Conservation (phyloP, 164 flowering plant species). For the Sextonia rubra region DNA sequence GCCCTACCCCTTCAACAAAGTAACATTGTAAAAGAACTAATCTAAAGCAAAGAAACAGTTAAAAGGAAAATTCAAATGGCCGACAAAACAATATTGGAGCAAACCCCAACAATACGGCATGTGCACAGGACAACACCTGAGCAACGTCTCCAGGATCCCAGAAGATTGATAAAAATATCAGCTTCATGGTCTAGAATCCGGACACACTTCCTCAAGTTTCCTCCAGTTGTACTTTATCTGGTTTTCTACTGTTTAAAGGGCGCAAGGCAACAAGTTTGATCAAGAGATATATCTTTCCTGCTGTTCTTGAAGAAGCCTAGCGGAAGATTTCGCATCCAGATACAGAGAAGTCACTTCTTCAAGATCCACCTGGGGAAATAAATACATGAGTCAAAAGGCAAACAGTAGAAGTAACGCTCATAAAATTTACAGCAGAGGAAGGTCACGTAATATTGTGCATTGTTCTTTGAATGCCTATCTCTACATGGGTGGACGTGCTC, state of each 20-base stretch:
- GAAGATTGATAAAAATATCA: too few species aligned
- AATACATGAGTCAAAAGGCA: background rate
- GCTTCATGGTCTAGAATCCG: too few species aligned
- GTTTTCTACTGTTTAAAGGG: background rate
- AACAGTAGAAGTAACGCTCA: background rate
- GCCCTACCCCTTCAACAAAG: too few species aligned
- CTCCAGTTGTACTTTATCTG: too few species aligned
- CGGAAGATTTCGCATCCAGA: constrained; percentile 93
- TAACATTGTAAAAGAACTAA: too few species aligned
- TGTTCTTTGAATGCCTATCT: background rate
- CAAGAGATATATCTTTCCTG: constrained; percentile 52
- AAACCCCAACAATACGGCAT: too few species aligned
- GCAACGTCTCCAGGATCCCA: too few species aligned
- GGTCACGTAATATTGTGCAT: background rate
- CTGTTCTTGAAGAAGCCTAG: constrained; percentile 89
- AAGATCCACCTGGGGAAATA: constrained; percentile 57
- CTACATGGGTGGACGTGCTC: background rate
- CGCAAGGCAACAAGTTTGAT: background rate
- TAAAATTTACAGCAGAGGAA: background rate
- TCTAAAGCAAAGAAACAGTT: too few species aligned
- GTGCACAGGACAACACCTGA: too few species aligned
- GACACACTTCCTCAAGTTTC: too few species aligned
- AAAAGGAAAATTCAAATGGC: too few species aligned
- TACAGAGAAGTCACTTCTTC: constrained; percentile 72
- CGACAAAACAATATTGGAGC: too few species aligned